Conservation (phyloP, 23 red algal species). For the Gracilaria domingensis region DNA sequence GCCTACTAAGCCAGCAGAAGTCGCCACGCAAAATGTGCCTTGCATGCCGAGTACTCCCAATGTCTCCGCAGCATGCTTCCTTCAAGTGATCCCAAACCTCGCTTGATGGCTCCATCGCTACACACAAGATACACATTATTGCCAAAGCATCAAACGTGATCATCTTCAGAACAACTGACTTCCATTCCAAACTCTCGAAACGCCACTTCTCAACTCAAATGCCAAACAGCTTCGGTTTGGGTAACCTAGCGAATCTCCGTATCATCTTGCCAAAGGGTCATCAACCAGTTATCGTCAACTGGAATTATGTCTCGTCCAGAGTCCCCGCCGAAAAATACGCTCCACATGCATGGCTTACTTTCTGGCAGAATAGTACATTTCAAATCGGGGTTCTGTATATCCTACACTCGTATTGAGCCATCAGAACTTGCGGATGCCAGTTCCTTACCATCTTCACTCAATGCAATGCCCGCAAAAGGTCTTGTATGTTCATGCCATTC, state of each 20-base stretch:
- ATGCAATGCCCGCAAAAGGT: not conserved
- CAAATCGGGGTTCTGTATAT: not conserved
- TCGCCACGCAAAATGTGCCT: not conserved
- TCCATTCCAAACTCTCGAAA: not conserved
- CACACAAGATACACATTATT: not conserved
- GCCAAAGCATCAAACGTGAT: not conserved
- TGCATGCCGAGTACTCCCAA: not conserved
- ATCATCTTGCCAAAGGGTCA: not conserved
- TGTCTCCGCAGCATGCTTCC: not conserved
- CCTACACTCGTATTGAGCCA: not conserved
- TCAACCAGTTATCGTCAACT: not conserved
- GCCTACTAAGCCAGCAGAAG: not conserved
- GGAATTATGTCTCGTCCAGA: constrained; percentile 1
- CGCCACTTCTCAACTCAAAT: not conserved
- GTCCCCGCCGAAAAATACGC: not conserved
- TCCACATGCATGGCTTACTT: not conserved
- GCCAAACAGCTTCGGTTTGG: not conserved
- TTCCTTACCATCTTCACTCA: not conserved
- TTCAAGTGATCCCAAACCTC: constrained; percentile 17
- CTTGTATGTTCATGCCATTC: constrained; percentile 3
- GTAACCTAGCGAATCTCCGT: not conserved
- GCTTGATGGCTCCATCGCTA: not conserved
- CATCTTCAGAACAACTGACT: not conserved
- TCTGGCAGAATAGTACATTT: not conserved
- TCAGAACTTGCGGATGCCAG: constrained; percentile 3